Evolutionary conservation across 164 flowering plant species (phyloP).

Genomic region (Hamamelis virginiana): DNA sequence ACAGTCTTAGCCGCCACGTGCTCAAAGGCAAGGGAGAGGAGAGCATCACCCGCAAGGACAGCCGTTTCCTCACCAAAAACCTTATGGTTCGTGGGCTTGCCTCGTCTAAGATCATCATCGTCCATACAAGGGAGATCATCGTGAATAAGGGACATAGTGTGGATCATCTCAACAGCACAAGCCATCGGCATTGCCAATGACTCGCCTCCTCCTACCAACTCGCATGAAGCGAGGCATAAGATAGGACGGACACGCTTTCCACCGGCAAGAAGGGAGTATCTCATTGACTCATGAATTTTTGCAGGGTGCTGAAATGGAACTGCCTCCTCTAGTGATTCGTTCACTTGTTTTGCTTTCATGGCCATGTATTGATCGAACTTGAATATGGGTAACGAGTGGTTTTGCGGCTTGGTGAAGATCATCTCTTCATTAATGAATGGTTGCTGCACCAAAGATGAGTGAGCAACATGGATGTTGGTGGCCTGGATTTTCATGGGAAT

Average conservation of each 20-base stretch:
- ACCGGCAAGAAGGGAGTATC: conserved; percentile 49
- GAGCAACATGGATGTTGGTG: background rate
- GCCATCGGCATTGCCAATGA: conserved; percentile 44
- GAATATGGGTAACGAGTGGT: conserved; percentile 14
- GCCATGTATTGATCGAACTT: conserved; percentile 40
- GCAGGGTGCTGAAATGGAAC: conserved; percentile 45
- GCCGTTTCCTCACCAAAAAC: conserved; percentile 25
- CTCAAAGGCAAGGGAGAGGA: conserved; percentile 28
- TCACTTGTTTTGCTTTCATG: conserved; percentile 35
- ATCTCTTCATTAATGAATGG: no score
- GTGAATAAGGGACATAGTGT: conserved; percentile 61
- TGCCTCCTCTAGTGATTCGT: conserved; percentile 43
- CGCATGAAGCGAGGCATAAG: conserved; percentile 51
- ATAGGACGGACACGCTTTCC: conserved; percentile 62
- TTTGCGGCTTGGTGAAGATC: background rate
- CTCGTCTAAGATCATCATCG: conserved; percentile 14
- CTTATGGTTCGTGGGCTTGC: conserved; percentile 23
- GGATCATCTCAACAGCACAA: conserved; percentile 62
- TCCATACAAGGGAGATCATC: conserved; percentile 45
- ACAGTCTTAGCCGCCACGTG: conserved; percentile 4
- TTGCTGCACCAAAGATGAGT: no score
- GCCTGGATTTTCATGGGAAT: no score
- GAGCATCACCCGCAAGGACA: conserved; percentile 29
- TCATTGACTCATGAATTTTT: conserved; percentile 44
- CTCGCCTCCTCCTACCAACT: conserved; percentile 55